These are phyloP conservation scores for Nidula niveotomentosa DNA, from an alignment of 1,284 basidiomycete species.

Conservation along the genomic window DNA sequence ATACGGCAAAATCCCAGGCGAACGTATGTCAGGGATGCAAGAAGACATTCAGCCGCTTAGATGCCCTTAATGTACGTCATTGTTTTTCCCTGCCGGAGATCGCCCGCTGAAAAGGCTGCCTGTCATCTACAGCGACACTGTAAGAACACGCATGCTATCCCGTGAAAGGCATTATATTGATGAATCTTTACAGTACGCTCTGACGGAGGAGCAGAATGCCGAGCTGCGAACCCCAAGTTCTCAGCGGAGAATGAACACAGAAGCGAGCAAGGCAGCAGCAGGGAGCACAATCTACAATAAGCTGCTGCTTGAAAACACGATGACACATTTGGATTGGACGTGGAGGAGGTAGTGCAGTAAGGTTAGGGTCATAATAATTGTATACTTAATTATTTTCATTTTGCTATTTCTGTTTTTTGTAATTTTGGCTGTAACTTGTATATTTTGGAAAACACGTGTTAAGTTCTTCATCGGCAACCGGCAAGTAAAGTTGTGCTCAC, in stretches of 20 bases:
- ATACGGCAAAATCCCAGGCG: conserved; percentile 79
- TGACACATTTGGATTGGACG: not conserved
- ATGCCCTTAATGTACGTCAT: conserved; percentile 87
- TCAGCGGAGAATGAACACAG: conserved; percentile 16
- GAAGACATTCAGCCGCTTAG: conserved; percentile 91
- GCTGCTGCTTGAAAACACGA: not conserved
- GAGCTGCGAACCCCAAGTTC: conserved; percentile 39
- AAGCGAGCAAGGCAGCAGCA: conserved; percentile 10
- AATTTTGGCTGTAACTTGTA: not conserved
- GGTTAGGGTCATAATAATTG: conserved; percentile 20
- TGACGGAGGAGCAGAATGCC: conserved; percentile 77
- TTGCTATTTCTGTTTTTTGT: not conserved
- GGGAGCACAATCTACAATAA: conserved; percentile 9
- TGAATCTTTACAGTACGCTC: conserved; percentile 61
- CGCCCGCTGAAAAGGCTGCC: conserved; percentile 14
- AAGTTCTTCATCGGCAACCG: not conserved
- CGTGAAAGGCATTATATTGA: conserved; percentile 11
- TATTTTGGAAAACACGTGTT: not conserved
- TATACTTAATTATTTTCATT: conserved; percentile 13
- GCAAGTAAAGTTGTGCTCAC: too few species aligned
- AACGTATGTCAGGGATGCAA: conserved; percentile 92
- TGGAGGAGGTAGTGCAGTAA: conserved; percentile 7
- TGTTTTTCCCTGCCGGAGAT: conserved; percentile 14
- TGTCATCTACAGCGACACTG: conserved; percentile 41
- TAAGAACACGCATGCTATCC: conserved; percentile 25